phyloP scores from a whole-genome alignment of 2,329 filamentous ascomycete species.

The Alternaria sp. region DNA sequence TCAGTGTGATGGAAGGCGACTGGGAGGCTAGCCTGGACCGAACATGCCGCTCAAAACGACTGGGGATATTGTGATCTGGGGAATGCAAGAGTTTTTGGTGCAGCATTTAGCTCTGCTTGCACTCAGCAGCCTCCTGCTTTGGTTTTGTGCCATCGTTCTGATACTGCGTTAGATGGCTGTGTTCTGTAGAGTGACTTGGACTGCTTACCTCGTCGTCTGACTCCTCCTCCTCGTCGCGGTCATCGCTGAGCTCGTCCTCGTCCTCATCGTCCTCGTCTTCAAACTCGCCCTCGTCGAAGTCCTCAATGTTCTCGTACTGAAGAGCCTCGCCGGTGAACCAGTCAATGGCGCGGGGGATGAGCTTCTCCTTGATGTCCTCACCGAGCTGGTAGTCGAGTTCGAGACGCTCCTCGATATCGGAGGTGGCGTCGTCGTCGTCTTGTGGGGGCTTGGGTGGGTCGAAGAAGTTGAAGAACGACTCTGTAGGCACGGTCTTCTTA shows the following conservation, averaged over 20 bases:
- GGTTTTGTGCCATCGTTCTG: slow-evolving; percentile 53
- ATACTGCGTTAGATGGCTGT: slow-evolving; percentile 15
- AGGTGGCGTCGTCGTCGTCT: slow-evolving; percentile 77
- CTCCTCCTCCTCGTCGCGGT: slow-evolving; percentile 74
- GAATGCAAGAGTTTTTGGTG: not conserved
- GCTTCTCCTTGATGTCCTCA: slow-evolving; percentile 99
- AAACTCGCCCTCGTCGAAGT: slow-evolving; percentile 80
- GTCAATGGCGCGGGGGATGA: slow-evolving; percentile 97
- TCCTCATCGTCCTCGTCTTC: slow-evolving; percentile 94
- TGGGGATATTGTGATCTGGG: slow-evolving; percentile 11
- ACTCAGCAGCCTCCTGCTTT: slow-evolving; percentile 54
- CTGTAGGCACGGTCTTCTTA: slow-evolving; percentile 98
- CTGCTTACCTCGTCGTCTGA: slow-evolving; percentile 50
- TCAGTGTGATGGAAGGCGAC: slow-evolving; percentile 3
- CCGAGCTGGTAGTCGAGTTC: slow-evolving; percentile 98
- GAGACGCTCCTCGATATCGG: slow-evolving; percentile 95
- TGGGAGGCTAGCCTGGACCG: slow-evolving; percentile 5
- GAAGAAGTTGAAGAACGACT: slow-evolving; percentile 99
- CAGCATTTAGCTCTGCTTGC: slow-evolving; percentile 51
- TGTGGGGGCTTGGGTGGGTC: slow-evolving; percentile 85
- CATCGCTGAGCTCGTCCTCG: slow-evolving; percentile 82
- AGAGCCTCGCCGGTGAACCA: slow-evolving; percentile 99
- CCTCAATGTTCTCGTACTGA: slow-evolving; percentile 92
- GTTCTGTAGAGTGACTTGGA: not conserved
- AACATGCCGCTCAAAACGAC: slow-evolving; percentile 17